These are phyloP conservation scores for Salix arbutifolia DNA, from an alignment of 345 rosid species.

Conservation along the genomic window DNA sequence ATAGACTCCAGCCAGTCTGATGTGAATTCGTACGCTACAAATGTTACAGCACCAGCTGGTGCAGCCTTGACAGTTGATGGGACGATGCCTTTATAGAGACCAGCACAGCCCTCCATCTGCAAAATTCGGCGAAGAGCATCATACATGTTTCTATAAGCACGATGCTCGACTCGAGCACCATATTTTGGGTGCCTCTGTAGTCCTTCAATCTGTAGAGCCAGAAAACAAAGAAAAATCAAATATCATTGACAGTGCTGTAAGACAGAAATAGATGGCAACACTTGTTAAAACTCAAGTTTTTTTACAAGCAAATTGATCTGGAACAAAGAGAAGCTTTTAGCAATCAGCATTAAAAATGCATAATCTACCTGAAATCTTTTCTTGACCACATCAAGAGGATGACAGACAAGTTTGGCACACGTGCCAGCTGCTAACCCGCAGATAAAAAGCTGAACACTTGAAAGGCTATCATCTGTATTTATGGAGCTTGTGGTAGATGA, in stretches of 20 bases:
- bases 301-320: neutral
- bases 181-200: conserved; percentile 79
- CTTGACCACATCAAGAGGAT: conserved; percentile 97
- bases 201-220: conserved; percentile 72
- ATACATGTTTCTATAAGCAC: conserved; percentile 69
- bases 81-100: conserved; percentile 87
- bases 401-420: conserved; percentile 97
- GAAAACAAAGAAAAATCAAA: neutral
- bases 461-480: conserved; percentile 37
- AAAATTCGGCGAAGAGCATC: conserved; percentile 65
- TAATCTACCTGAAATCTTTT: conserved; percentile 85
- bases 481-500: conserved; percentile 34
- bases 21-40: conserved; percentile 68
- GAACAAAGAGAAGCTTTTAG: neutral
- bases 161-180: conserved; percentile 74
- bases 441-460: conserved; percentile 77
- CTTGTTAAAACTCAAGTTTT: neutral
- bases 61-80: conserved; percentile 98
- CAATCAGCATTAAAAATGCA: neutral
- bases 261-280: neutral
- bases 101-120: conserved; percentile 71
- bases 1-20: conserved; percentile 85
- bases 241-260: neutral
- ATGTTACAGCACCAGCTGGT: conserved; percentile 96
- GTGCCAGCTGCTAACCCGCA: conserved; percentile 95